Base-by-base conservation (phyloP, 202 grass and related monocot species). In the Zizania palustris region DNA sequence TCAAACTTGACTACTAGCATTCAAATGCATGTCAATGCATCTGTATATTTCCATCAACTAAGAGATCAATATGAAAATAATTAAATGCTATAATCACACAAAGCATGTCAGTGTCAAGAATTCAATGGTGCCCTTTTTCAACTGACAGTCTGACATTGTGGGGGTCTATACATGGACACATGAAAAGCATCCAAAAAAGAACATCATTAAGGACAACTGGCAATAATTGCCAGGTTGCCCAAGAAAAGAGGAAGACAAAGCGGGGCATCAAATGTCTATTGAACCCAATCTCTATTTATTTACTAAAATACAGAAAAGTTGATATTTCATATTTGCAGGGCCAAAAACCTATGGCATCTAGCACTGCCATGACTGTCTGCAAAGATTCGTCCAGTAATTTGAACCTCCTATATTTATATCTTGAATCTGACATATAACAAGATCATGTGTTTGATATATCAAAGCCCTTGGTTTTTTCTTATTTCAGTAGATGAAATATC, bases 401-500 rank as follows among this genome's bases (percentile, higher is more conserved):
- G 19, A 54, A 73, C 45, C 59, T 73, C 71, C 10, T 11, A 54
- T 55, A 4, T 16, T 50, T 19, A 40, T 20, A 18, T 60, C 33
- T 58, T 48, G 41, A 65, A 82, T 49, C 40, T 72, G 7, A 15
- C 63, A 45, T 51, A 61, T 10, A 65, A 60, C 20, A 74, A 14
- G 50, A 48, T 11, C 13, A 43, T 14, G 38, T 34, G 13, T 63
- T 71, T 54, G 12, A 63, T 71, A 76, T 14, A 73, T 93, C 74
- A 93, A n/a, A 77, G 56, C 45, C 55, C 70, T 54, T 67, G 68
- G n/a, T 18, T 80, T 67, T 92, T 85, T 82, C 95, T 86, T 85
- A 98, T 54, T 61, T 98, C 85, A 11, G 89, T 95, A 44, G 91
- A 95, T 83, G 91, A 98, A 81, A 98, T 89, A 83, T 92, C 91